Percentiles rank a stretch among this genome's conserved stretches.
These are phyloP conservation scores for Penicillium paneum DNA, from an alignment of 2,329 filamentous ascomycete species.

Conservation along the genomic window DNA sequence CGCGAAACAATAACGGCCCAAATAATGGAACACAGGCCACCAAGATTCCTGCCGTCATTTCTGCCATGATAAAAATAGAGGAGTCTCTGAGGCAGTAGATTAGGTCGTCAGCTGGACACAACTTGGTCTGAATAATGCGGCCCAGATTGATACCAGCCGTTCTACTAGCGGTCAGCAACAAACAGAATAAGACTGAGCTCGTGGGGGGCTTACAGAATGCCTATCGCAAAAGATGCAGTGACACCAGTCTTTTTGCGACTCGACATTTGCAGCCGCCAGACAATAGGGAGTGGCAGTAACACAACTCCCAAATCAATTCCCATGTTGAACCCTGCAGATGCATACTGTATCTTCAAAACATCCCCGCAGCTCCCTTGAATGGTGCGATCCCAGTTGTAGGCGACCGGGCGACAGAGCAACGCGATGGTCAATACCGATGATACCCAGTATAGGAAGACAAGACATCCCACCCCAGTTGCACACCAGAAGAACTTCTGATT, in stretches of 20 bases:
- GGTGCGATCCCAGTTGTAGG: constrained; percentile 11
- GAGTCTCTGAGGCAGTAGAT: constrained; percentile 10
- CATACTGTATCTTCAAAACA: constrained; percentile 9
- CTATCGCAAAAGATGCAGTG: constrained; percentile 9
- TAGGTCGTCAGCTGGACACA: constrained; percentile 4
- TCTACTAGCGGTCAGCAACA: constrained; percentile 3
- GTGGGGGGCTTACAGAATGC: constrained; percentile 6
- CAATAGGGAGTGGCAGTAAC: constrained; percentile 8
- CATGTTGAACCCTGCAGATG: constrained; percentile 15
- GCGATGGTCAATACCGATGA: constrained; percentile 9
- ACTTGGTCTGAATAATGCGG: constrained; percentile 11
- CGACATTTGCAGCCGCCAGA: constrained; percentile 13
- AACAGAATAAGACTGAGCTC: background rate
- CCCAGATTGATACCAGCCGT: constrained; percentile 13
- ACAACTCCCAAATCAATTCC: constrained; percentile 10
- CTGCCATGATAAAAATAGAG: constrained; percentile 13
- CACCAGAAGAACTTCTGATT: constrained; percentile 4
- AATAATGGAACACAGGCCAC: constrained; percentile 15
- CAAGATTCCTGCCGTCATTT: constrained; percentile 13
- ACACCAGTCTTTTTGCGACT: constrained; percentile 13
- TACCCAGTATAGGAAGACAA: constrained; percentile 13
- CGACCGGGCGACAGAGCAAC: constrained; percentile 11
- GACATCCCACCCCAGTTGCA: background rate
- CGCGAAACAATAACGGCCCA: constrained; percentile 14
- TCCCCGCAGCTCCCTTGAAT: constrained; percentile 12